Evolutionary conservation across 179 eudicot species (phyloP).

Genomic region (Gypsophila paniculata): DNA sequence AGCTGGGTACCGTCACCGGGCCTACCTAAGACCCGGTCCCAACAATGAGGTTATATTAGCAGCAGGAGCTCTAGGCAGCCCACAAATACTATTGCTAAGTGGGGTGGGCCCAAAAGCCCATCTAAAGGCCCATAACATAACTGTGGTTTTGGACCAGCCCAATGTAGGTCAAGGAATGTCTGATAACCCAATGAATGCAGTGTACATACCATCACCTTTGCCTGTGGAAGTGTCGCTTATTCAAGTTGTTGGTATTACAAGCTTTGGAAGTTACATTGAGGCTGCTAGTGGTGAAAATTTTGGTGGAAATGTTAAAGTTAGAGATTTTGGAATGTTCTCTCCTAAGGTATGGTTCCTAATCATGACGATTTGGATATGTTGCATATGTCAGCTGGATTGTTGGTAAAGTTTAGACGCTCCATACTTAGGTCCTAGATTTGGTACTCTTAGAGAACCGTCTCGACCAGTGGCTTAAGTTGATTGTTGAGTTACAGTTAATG

Average conservation of each 20-base stretch:
- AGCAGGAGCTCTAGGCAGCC: conserved; percentile 87
- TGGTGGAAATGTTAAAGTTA: conserved; percentile 26
- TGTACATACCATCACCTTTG: conserved; percentile 70
- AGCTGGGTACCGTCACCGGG: conserved; percentile 51
- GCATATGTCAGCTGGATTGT: no score
- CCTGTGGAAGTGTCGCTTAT: conserved; percentile 80
- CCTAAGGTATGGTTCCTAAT: conserved; percentile 54
- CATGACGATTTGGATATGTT: no score
- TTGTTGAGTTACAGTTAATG: no score
- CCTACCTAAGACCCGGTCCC: conserved; percentile 47
- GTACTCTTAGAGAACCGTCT: no score
- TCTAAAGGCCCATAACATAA: conserved; percentile 59
- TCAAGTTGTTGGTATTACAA: conserved; percentile 78
- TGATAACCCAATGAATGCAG: conserved; percentile 88
- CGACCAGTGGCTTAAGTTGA: no score
- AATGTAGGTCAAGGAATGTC: conserved; percentile 76
- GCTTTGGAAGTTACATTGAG: conserved; percentile 68
- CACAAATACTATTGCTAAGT: conserved; percentile 79
- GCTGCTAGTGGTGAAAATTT: conserved; percentile 74
- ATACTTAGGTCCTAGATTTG: no score
- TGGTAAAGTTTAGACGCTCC: neutral
- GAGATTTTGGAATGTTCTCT: conserved; percentile 80
- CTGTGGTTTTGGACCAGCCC: conserved; percentile 62
- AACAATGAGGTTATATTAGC: conserved; percentile 60
- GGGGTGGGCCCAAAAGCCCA: conserved; percentile 73